Evolutionary conservation across 75 land plant species (phyloP), one percentile per base, ranked within the genome.

Genomic region (Chamaecyparis obtusa): DNA sequence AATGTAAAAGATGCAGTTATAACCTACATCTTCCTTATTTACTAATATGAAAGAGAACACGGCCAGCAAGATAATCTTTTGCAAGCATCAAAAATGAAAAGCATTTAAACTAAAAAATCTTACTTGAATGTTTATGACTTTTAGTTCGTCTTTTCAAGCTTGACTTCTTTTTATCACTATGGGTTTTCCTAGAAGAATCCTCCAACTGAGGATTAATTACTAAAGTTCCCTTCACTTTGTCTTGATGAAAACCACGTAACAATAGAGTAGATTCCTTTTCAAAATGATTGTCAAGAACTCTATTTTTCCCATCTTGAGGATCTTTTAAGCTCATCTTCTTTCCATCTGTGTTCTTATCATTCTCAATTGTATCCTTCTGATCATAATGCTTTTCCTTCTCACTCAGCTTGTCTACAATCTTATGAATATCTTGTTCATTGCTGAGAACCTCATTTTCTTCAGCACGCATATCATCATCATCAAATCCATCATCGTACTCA

Each of bases 401-500:
- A 43, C n/a, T 17, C 49, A 7, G 27, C 10, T 79, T 79, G 24
- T 79, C 82, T 79, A 2, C 21, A 79, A 9, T 43, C 46, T 24
- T 43, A 21, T 39, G 46, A 79, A 79, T 79, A 79, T 79, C 86
- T 35, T 88, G 78, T 19, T 67, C 90, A 88, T 85, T 84, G 36
- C 64, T 83, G 56, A 37, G 30, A 88, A 86, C 83, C 64, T 91
- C 88, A 85, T 83, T 56, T 5, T 88, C 88, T 39, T 89, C 90
- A 75, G 64, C 74, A 15, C 15, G 85, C 30, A 64, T 87, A 88
- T 90, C 91, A 69, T 88, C 86, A 51, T 11, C 72, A 60, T 92
- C 95, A 60, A 90, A 86, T 21, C 94, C 93, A 91, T 93, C 94
- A 90, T 96, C 96, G 87, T 95, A 94, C 78, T 94, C 92, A 83